phyloP scores from a whole-genome alignment of 257 asterid species.

The Jasminum sambac region DNA sequence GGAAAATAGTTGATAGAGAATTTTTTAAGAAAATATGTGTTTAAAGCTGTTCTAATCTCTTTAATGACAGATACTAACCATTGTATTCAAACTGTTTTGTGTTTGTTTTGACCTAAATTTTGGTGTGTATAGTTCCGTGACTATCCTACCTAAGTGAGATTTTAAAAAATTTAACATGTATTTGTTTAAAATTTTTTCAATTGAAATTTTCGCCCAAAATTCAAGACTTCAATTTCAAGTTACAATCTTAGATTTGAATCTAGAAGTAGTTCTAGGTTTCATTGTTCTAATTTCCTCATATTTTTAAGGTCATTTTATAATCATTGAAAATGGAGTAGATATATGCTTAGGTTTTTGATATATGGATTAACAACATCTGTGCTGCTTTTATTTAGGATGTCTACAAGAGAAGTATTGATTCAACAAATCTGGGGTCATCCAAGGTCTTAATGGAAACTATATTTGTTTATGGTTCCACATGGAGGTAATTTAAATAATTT shows the following conservation, averaged over 20 bases:
- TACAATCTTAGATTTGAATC: constrained; percentile 7
- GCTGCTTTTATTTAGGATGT: constrained; percentile 60
- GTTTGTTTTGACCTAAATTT: background rate
- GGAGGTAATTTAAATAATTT: constrained; percentile 59
- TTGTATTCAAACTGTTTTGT: background rate
- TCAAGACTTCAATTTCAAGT: too few species aligned
- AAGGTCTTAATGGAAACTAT: constrained; percentile 96
- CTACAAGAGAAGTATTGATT: constrained; percentile 58
- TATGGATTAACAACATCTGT: constrained; percentile 19
- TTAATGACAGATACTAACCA: background rate
- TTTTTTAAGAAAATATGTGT: constrained; percentile 3
- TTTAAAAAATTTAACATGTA: too few species aligned
- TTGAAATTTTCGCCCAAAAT: too few species aligned
- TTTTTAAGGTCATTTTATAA: constrained; percentile 15
- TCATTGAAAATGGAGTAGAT: constrained; percentile 11
- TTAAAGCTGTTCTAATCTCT: background rate
- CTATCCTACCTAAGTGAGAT: background rate
- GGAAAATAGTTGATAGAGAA: constrained; percentile 6
- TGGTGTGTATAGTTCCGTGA: background rate
- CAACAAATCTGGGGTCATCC: constrained; percentile 81
- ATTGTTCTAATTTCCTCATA: constrained; percentile 15
- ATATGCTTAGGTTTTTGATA: constrained; percentile 12
- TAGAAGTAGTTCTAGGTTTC: background rate
- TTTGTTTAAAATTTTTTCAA: too few species aligned
- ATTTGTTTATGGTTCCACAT: constrained; percentile 96